phyloP scores from a whole-genome alignment of 1,284 basidiomycete genomes.

The Leccinum pachyderme region DNA sequence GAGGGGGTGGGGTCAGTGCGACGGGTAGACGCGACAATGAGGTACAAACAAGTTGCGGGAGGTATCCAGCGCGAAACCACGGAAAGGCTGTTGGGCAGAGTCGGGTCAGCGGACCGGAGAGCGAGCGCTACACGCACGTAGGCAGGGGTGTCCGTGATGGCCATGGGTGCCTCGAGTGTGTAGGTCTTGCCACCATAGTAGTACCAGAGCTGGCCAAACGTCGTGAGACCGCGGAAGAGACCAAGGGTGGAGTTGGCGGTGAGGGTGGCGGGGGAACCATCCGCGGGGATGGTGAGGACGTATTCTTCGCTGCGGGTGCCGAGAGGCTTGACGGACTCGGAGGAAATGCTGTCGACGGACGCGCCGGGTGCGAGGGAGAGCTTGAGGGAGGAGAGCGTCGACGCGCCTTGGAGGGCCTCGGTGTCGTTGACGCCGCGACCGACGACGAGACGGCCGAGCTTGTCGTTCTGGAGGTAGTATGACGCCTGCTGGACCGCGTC shows the following conservation, averaged over 20 bases:
- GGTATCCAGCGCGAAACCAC: slow-evolving; percentile 84
- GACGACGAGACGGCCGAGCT: slow-evolving; percentile 50
- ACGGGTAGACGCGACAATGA: background rate
- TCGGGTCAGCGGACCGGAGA: slow-evolving; percentile 5
- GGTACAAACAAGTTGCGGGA: slow-evolving; percentile 54
- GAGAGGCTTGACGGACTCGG: slow-evolving; percentile 55
- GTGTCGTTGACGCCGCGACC: slow-evolving; percentile 47
- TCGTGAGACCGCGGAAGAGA: slow-evolving; percentile 77
- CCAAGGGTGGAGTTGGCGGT: slow-evolving; percentile 74
- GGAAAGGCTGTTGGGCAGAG: slow-evolving; percentile 52
- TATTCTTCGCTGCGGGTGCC: slow-evolving; percentile 67
- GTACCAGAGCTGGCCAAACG: slow-evolving; percentile 81
- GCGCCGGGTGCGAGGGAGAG: slow-evolving; percentile 41
- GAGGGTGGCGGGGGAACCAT: slow-evolving; percentile 60
- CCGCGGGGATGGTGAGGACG: slow-evolving; percentile 55
- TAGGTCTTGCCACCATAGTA: slow-evolving; percentile 50
- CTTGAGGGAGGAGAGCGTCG: slow-evolving; percentile 35
- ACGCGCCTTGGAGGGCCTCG: slow-evolving; percentile 29
- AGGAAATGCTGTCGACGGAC: slow-evolving; percentile 41
- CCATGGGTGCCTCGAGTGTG: slow-evolving; percentile 55
- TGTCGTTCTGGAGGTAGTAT: slow-evolving; percentile 44
- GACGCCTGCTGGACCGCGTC: slow-evolving; percentile 42
- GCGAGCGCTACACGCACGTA: slow-evolving; percentile 45
- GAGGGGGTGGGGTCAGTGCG: background rate
- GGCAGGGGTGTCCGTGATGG: slow-evolving; percentile 62